Percentiles rank a stretch among this genome's conserved stretches.
phyloP scores from a whole-genome alignment of 2,329 filamentous ascomycete species.

The Endoconidiophora polonica region DNA sequence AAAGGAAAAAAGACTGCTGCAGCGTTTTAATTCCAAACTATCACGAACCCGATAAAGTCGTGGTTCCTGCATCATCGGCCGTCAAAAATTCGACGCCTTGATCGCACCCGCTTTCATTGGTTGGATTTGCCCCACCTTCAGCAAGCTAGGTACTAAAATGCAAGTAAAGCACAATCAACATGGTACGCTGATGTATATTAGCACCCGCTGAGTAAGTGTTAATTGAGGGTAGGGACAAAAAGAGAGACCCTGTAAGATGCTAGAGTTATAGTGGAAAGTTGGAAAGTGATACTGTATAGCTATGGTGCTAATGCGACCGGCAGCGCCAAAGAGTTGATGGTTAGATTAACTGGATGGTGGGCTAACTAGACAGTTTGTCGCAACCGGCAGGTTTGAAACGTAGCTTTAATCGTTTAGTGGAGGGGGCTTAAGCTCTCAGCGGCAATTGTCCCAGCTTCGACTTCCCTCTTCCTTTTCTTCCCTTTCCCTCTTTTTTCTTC shows the following conservation, averaged over 20 bases:
- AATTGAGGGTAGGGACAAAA: no score
- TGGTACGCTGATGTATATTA: no score
- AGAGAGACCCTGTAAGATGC: no score
- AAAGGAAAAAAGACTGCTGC: neutral
- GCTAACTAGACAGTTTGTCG: no score
- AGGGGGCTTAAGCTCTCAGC: conserved; percentile 3
- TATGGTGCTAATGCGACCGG: no score
- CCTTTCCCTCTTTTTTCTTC: conserved; percentile 12
- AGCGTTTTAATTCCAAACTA: neutral
- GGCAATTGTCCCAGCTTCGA: neutral
- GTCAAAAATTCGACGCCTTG: neutral
- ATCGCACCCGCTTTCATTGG: conserved; percentile 1
- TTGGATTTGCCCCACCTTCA: neutral
- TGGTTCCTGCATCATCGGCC: neutral
- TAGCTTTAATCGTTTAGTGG: conserved; percentile 9
- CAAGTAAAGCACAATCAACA: neutral
- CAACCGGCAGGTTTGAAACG: conserved; percentile 5
- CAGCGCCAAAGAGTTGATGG: no score
- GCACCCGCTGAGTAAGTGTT: no score
- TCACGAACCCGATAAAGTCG: neutral
- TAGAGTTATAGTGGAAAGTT: no score
- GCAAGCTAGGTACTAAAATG: neutral
- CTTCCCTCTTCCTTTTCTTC: neutral
- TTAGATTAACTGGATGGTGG: no score
- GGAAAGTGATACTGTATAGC: no score